Conservation (phyloP, 108 stramenopile genomes). For the Pseudonitzschia pungens region DNA sequence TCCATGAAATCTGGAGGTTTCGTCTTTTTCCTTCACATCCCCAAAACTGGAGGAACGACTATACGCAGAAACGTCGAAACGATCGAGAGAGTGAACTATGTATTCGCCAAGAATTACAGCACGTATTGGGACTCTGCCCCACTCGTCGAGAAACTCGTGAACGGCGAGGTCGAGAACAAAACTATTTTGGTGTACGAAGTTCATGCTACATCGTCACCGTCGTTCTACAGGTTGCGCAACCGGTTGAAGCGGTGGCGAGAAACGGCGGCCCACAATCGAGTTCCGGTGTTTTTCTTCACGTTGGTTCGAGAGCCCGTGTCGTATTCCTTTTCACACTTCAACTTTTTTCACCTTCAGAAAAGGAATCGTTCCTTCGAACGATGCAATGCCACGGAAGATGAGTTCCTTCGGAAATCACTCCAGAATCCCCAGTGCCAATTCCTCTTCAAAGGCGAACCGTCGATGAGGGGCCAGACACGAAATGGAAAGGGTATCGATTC, state of each 20-base stretch:
- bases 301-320: conserved; percentile 26
- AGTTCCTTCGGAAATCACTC: conserved; percentile 35
- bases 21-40: conserved; percentile 38
- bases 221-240: conserved; percentile 24
- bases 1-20: conserved; percentile 21
- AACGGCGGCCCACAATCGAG: conserved; percentile 12
- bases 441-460: conserved; percentile 30
- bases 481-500: background rate
- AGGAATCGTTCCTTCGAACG: conserved; percentile 35
- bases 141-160: conserved; percentile 28
- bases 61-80: conserved; percentile 28
- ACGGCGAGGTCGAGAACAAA: conserved; percentile 10
- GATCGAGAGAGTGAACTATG: conserved; percentile 24
- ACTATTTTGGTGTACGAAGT: conserved; percentile 35
- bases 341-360: conserved; percentile 35
- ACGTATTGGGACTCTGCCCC: conserved; percentile 22
- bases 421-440: conserved; percentile 44
- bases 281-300: conserved; percentile 39
- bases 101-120: conserved; percentile 31
- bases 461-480: conserved; percentile 8
- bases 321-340: conserved; percentile 38
- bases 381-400: conserved; percentile 36
- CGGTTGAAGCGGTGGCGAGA: conserved; percentile 36
- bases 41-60: conserved; percentile 42
- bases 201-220: conserved; percentile 35